Evolutionary conservation across 2,329 filamentous ascomycete species (phyloP).

Genomic region (Sclerotinia nivalis): DNA sequence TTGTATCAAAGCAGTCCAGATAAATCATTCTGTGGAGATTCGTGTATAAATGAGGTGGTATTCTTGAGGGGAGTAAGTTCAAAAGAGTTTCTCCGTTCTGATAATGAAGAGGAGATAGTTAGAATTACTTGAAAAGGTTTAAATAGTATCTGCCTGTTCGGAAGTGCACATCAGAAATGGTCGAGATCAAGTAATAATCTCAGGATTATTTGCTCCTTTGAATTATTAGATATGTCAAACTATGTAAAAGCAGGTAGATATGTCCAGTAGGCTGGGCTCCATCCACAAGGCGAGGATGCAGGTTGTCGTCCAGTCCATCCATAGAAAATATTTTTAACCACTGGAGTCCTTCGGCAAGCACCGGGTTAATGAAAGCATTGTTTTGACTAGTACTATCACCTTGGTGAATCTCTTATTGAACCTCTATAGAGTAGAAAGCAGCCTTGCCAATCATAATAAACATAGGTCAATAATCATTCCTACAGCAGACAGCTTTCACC

Average conservation of each 20-base stretch:
- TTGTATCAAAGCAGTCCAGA: not conserved
- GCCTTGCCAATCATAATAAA: not conserved
- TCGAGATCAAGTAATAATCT: not conserved
- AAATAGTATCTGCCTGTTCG: not conserved
- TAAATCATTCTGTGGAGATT: not conserved
- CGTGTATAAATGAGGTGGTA: no score
- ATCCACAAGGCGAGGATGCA: not conserved
- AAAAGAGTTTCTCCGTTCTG: not conserved
- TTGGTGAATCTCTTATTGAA: constrained; percentile 4
- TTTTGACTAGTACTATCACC: not conserved
- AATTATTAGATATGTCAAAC: not conserved
- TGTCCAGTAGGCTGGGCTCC: not conserved
- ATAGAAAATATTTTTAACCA: not conserved
- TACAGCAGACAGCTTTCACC: not conserved
- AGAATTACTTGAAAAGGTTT: not conserved
- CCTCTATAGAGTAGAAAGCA: not conserved
- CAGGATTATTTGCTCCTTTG: accelerated
- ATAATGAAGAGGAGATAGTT: not conserved
- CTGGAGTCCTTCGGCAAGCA: not conserved
- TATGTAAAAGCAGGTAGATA: not conserved
- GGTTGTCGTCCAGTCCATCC: not conserved
- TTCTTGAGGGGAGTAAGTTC: accelerated
- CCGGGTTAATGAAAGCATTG: not conserved
- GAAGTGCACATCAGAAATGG: not conserved
- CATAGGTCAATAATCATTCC: not conserved